These are phyloP conservation scores for Aspergillus fructus DNA, from an alignment of 2,329 filamentous ascomycete genomes.

Conservation along the genomic window DNA sequence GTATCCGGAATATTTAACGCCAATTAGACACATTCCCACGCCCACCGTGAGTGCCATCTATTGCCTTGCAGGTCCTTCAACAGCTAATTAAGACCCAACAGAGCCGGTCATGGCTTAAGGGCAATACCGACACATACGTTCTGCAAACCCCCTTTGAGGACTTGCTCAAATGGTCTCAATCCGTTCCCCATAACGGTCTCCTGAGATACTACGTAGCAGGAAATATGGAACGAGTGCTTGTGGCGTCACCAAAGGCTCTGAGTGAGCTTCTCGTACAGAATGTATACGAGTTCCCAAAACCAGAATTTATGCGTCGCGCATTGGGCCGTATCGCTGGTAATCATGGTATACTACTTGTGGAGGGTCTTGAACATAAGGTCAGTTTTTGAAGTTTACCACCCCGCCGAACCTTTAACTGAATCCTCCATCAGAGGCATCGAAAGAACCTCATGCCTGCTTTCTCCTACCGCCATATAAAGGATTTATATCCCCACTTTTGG, in stretches of 20 bases:
- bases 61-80: background rate
- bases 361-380: constrained; percentile 86
- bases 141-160: constrained; percentile 41
- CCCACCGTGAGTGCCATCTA: constrained; percentile 44
- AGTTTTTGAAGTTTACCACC: background rate
- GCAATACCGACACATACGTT: constrained; percentile 43
- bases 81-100: constrained; percentile 14
- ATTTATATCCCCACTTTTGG: constrained; percentile 85
- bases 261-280: constrained; percentile 68
- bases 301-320: constrained; percentile 45
- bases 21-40: constrained; percentile 57
- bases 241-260: constrained; percentile 64
- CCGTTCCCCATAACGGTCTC: constrained; percentile 66
- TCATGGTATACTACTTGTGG: constrained; percentile 64
- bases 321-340: constrained; percentile 39
- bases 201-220: constrained; percentile 65
- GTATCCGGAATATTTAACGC: constrained; percentile 60
- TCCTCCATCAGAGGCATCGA: constrained; percentile 53
- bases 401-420: constrained; percentile 1
- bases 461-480: constrained; percentile 79
- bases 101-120: constrained; percentile 45
- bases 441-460: constrained; percentile 81
- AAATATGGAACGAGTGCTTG: constrained; percentile 63
- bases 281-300: constrained; percentile 70
- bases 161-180: constrained; percentile 53